Base-by-base conservation (phyloP, 148 eudicot species). In the Silene uniflora region DNA sequence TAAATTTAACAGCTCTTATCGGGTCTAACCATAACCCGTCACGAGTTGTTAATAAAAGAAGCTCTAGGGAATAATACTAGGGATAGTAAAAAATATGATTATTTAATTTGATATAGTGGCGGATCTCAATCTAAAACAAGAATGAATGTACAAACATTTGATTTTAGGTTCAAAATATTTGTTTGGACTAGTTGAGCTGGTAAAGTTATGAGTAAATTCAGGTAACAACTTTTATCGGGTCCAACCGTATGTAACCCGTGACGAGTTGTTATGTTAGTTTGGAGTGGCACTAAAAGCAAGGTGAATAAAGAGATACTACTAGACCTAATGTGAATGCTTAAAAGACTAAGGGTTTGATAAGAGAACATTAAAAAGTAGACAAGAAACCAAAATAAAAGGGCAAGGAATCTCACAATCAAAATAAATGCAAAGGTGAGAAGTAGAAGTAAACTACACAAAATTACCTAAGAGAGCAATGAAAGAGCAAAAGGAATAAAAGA, bases 401-500 rank as follows among this genome's bases (percentile, higher is more conserved):
- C 67, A 69, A 60, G n/a, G 24, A 22, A 55, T 73, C 47, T 39
- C 4, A 52, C 12, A 58, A 17, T 39, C 10, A 21, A 76, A 76
- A 72, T 81, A 14, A 81, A 81, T 81, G 77, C 77, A 49, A 81
- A 47, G 62, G 74, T 29, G 21, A 29, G 62, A 62, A 72, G 49
- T 6, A 76, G 68, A 59, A 76, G 79, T 76, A 68, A 68, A 60
- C 6, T n/a, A 2, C 4, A 68, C 16, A 19, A 21, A 32, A 13
- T 24, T 39, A 18, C 60, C 25, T 27, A 77, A 25, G 70, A 74
- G 72, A 62, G 64, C 71, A 74, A 74, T 8, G 46, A 80, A 80
- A 75, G 73, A 70, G 70, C 74, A 81, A 73, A 81, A 73, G 80
- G 84, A 81, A 77, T 77, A 81, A 81, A 61, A 67, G 65, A 67